Percentiles rank a stretch among this genome's conserved stretches.
Conservation (phyloP, 495 filamentous ascomycete species). For the Immersiella caudata region DNA sequence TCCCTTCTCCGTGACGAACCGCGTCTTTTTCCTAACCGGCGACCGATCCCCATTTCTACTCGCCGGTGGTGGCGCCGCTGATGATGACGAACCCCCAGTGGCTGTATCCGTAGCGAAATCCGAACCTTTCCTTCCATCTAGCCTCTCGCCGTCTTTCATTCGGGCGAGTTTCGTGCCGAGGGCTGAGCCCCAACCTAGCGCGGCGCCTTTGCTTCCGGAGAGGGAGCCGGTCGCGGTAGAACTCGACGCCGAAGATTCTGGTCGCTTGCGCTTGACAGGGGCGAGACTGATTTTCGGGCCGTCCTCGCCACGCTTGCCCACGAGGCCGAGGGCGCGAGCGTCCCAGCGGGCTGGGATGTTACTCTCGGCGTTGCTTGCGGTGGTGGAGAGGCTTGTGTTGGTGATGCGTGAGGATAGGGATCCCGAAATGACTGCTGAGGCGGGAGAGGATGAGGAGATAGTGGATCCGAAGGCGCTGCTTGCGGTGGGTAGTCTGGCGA, state of each 20-base stretch:
- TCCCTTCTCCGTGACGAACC: conserved; percentile 76
- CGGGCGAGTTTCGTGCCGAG: conserved; percentile 51
- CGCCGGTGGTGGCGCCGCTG: neutral
- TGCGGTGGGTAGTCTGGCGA: conserved; percentile 62
- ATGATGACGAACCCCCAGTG: neutral
- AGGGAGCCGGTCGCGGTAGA: conserved; percentile 28
- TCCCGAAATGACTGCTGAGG: conserved; percentile 15
- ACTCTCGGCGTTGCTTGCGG: neutral
- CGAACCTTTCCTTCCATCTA: conserved; percentile 28
- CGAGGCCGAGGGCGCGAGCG: conserved; percentile 59
- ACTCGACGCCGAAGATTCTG: conserved; percentile 42
- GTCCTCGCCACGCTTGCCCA: conserved; percentile 56
- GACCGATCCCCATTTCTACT: conserved; percentile 32
- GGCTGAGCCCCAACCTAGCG: conserved; percentile 54
- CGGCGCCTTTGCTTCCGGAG: conserved; percentile 13
- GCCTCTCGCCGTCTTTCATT: conserved; percentile 58
- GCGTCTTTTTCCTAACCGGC: conserved; percentile 73
- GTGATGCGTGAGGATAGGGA: neutral
- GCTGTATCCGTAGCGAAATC: neutral
- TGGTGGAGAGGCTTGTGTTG: conserved; percentile 12
- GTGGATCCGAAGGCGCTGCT: conserved; percentile 16
- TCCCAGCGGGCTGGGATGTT: conserved; percentile 35
- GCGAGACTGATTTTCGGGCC: conserved; percentile 62
- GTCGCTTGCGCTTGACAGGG: conserved; percentile 71
- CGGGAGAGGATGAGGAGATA: conserved; percentile 22